phyloP scores from a whole-genome alignment of 805 yeast species.

The Candida sakaeoensis region DNA sequence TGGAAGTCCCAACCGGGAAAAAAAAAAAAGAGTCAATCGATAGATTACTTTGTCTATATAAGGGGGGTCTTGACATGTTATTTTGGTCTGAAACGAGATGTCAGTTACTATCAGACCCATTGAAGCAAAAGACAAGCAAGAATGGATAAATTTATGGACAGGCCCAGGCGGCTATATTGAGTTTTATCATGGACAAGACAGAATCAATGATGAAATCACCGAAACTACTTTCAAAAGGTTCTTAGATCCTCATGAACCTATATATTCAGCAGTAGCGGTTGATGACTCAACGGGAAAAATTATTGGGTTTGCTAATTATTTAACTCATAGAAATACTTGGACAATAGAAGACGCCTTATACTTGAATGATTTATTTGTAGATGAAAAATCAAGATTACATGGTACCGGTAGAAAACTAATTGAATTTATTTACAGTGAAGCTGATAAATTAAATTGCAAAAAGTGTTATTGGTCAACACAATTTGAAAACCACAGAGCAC shows the following conservation, averaged over 20 bases:
- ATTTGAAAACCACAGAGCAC: slow-evolving; percentile 53
- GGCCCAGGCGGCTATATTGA: slow-evolving; percentile 37
- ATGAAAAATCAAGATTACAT: slow-evolving; percentile 30
- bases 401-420: slow-evolving; percentile 52
- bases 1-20: too few species aligned
- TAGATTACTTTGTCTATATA: neutral
- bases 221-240: slow-evolving; percentile 42
- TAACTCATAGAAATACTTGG: slow-evolving; percentile 52
- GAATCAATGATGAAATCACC: slow-evolving; percentile 16
- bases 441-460: slow-evolving; percentile 39
- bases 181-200: slow-evolving; percentile 38
- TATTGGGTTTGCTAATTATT: slow-evolving; percentile 49
- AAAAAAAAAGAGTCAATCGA: neutral
- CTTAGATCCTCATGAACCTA: slow-evolving; percentile 41
- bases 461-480: slow-evolving; percentile 55
- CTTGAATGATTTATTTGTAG: slow-evolving; percentile 51
- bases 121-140: slow-evolving; percentile 37
- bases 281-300: slow-evolving; percentile 27
- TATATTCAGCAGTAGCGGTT: slow-evolving; percentile 49
- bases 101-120: slow-evolving; percentile 32
- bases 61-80: neutral
- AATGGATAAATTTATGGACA: slow-evolving; percentile 43
- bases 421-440: slow-evolving; percentile 44
- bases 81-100: too few species aligned
- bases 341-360: slow-evolving; percentile 40